A percentile compares a stretch with the other conserved stretches of the same genome.
Evolutionary conservation across 2,329 filamentous ascomycete genomes (phyloP).

Genomic region (Fusarium sp.): DNA sequence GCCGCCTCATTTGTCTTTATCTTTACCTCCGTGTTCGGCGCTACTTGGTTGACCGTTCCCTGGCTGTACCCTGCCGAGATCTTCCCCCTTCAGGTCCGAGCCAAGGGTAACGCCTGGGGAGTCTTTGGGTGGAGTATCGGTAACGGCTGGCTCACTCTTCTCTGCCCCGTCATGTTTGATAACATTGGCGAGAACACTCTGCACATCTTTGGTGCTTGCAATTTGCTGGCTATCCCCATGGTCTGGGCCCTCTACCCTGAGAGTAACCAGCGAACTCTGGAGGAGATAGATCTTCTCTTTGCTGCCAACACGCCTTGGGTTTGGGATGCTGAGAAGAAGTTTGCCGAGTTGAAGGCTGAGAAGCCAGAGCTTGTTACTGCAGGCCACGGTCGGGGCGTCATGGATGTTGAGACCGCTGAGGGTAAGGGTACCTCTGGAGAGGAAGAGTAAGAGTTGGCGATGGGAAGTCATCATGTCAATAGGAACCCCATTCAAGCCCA

Average conservation of each 20-base stretch:
- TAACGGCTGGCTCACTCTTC: conserved; percentile 67
- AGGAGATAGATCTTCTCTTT: conserved; percentile 78
- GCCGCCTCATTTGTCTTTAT: conserved; percentile 75
- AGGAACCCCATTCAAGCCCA: no score
- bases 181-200: conserved; percentile 68
- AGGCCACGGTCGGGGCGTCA: background rate
- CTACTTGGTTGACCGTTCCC: conserved; percentile 61
- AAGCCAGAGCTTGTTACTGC: conserved; percentile 55
- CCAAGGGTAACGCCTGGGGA: conserved; percentile 78
- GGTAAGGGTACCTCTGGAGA: conserved; percentile 11
- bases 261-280: conserved; percentile 74
- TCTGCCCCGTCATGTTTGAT: conserved; percentile 56
- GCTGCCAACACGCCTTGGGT: conserved; percentile 70
- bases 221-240: conserved; percentile 70
- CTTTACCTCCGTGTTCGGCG: conserved; percentile 53
- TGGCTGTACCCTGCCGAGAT: conserved; percentile 76
- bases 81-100: conserved; percentile 73
- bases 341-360: conserved; percentile 67
- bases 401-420: conserved; percentile 18
- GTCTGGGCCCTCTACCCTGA: conserved; percentile 79
- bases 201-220: conserved; percentile 75
- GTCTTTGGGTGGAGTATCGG: conserved; percentile 80
- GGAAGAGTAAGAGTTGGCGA: background rate
- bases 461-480: background rate
- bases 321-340: conserved; percentile 74